Evolutionary conservation across 2,329 filamentous ascomycete species (phyloP).

Genomic region (Stagonosporopsis vannaccii): DNA sequence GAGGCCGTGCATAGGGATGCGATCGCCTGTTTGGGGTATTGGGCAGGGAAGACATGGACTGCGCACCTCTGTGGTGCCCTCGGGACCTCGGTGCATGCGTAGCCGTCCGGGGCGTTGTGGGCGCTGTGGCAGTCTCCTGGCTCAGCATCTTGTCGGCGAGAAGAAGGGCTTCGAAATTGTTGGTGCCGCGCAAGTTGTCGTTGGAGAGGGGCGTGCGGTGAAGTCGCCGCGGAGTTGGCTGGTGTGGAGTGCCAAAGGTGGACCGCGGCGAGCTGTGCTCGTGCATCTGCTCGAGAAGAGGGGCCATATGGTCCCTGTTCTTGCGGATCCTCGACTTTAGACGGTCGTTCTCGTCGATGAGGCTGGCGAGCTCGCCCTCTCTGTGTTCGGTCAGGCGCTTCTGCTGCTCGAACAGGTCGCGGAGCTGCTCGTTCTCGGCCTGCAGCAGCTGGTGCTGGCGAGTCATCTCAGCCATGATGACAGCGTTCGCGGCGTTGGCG

Average conservation of each 20-base stretch:
- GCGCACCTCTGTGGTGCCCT: constrained; percentile 76
- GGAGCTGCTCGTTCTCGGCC: constrained; percentile 69
- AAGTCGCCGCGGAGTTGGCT: constrained; percentile 54
- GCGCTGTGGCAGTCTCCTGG: constrained; percentile 77
- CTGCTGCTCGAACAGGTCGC: constrained; percentile 72
- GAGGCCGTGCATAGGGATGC: constrained; percentile 66
- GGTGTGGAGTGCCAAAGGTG: constrained; percentile 61
- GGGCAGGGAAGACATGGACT: constrained; percentile 85
- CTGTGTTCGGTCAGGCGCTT: constrained; percentile 81
- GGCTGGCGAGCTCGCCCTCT: constrained; percentile 72
- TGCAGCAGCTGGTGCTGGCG: constrained; percentile 70
- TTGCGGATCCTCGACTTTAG: constrained; percentile 85
- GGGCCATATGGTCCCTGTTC: constrained; percentile 84
- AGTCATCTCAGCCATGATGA: constrained; percentile 57
- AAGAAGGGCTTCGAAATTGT: constrained; percentile 78
- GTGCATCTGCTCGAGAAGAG: constrained; percentile 46
- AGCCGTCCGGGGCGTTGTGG: constrained; percentile 70
- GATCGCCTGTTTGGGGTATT: constrained; percentile 69
- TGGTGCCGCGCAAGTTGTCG: constrained; percentile 58
- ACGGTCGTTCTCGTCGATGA: constrained; percentile 79
- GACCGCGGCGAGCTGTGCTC: constrained; percentile 73
- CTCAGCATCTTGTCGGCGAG: constrained; percentile 77
- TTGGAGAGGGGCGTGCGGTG: constrained; percentile 55
- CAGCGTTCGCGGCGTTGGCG: constrained; percentile 62
- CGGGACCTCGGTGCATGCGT: constrained; percentile 56